phyloP scores from a whole-genome alignment of 345 rosid genomes.

The Brassica incana region DNA sequence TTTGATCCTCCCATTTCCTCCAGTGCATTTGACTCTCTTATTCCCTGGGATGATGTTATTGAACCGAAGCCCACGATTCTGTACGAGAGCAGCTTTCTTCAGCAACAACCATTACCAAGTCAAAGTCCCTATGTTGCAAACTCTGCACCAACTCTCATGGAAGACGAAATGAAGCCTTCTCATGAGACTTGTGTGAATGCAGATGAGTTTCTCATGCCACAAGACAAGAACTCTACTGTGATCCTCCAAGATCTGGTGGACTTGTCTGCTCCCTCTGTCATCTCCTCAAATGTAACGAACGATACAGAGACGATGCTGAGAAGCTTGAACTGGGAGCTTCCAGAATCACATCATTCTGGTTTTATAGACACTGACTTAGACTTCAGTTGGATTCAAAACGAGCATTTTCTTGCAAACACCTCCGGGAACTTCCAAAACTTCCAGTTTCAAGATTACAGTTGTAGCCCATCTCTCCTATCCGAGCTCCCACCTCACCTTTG shows the following conservation, averaged over 20 bases:
- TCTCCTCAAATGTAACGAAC: constrained; percentile 37
- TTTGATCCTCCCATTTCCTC: constrained; percentile 48
- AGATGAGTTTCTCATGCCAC: constrained; percentile 37
- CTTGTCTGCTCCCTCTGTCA: constrained; percentile 39
- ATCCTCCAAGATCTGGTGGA: constrained; percentile 20
- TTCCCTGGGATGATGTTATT: constrained; percentile 57
- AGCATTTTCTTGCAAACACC: constrained; percentile 47
- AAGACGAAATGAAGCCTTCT: constrained; percentile 44
- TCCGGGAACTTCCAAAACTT: constrained; percentile 45
- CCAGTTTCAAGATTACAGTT: constrained; percentile 45
- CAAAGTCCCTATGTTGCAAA: constrained; percentile 25
- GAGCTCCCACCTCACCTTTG: constrained; percentile 58
- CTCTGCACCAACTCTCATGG: constrained; percentile 37
- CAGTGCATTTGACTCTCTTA: constrained; percentile 44
- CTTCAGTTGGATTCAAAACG: constrained; percentile 54
- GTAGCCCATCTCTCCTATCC: constrained; percentile 33
- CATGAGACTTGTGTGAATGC: constrained; percentile 32
- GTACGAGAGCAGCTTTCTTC: constrained; percentile 50
- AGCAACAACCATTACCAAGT: constrained; percentile 42
- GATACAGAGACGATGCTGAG: constrained; percentile 43
- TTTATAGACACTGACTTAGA: constrained; percentile 48
- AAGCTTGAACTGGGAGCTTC: constrained; percentile 45
- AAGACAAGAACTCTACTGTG: constrained; percentile 36
- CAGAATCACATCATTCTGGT: constrained; percentile 37
- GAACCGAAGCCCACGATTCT: constrained; percentile 48